A percentile compares a stretch with the other conserved stretches of the same genome.
Conservation (phyloP, 2,329 filamentous ascomycete species). For the Aspergillus ochraceoroseus region DNA sequence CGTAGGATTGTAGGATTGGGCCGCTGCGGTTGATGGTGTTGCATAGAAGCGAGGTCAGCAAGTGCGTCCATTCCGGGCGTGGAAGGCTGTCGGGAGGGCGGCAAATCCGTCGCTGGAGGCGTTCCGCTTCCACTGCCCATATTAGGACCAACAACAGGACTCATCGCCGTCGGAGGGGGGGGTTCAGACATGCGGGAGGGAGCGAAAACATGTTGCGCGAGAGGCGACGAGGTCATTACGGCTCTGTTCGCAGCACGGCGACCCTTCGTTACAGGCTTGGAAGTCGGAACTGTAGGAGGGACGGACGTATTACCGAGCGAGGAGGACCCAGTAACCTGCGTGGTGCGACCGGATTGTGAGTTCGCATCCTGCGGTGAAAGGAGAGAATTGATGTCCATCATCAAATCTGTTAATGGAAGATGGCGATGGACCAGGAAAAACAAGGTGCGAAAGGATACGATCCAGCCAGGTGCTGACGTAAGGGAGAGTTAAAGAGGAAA, state of each 20-base stretch:
- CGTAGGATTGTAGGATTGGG: constrained; percentile 38
- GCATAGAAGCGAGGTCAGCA: constrained; percentile 47
- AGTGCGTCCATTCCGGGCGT: constrained; percentile 49
- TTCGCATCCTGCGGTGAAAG: constrained; percentile 44
- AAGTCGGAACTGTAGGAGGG: constrained; percentile 29
- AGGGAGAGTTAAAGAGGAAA: constrained; percentile 8
- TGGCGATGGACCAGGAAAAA: constrained; percentile 19
- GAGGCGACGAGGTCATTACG: constrained; percentile 40
- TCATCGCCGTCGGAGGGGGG: constrained; percentile 36
- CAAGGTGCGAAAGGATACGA: constrained; percentile 16
- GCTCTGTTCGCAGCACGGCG: constrained; percentile 32
- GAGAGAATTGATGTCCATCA: constrained; percentile 47
- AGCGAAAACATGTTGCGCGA: constrained; percentile 42
- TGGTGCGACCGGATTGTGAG: constrained; percentile 35
- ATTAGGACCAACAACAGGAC: constrained; percentile 29
- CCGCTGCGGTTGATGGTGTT: constrained; percentile 43
- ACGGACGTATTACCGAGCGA: constrained; percentile 27
- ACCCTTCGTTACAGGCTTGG: constrained; percentile 37
- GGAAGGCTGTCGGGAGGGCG: constrained; percentile 39
- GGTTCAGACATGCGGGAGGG: constrained; percentile 36
- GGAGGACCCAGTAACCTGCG: constrained; percentile 26
- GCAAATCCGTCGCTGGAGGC: constrained; percentile 32
- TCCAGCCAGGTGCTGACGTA: constrained; percentile 15
- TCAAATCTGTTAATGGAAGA: constrained; percentile 12
- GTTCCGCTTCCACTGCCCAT: constrained; percentile 32